Percentiles rank a stretch among this genome's conserved stretches.
Conservation (phyloP, 129 eudicot species). For the Pseudognaphalium luteoalbum region DNA sequence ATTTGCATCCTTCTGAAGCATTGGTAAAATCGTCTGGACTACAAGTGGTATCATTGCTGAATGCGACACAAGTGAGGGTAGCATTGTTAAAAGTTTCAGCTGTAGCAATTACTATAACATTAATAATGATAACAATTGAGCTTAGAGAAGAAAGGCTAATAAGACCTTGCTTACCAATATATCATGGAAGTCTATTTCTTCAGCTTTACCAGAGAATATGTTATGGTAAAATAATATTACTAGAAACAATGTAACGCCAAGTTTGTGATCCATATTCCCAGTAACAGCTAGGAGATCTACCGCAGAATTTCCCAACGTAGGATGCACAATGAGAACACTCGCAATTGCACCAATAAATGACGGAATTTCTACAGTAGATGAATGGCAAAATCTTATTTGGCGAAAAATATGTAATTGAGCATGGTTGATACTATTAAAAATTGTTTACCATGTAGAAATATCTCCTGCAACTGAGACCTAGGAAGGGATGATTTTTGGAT, state of each 20-base stretch:
- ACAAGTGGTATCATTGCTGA: constrained; percentile 83
- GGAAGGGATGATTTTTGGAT: constrained; percentile 46
- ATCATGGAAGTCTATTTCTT: constrained; percentile 41
- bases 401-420: constrained; percentile 3
- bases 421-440: constrained; percentile 15
- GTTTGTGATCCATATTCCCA: constrained; percentile 63
- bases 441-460: constrained; percentile 52
- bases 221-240: constrained; percentile 65
- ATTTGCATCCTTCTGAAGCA: constrained; percentile 77
- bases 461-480: constrained; percentile 43
- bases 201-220: constrained; percentile 42
- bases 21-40: constrained; percentile 83
- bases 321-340: constrained; percentile 72
- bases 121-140: constrained; percentile 9
- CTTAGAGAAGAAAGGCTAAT: constrained; percentile 9
- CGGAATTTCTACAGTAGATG: constrained; percentile 61
- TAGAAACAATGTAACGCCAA: constrained; percentile 80
- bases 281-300: constrained; percentile 66
- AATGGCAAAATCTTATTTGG: constrained; percentile 13
- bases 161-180: constrained; percentile 59
- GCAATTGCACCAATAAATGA: constrained; percentile 62
- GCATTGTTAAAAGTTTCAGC: constrained; percentile 74
- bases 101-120: constrained; percentile 41
- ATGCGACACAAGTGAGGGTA: constrained; percentile 83
- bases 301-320: constrained; percentile 51